Evolutionary conservation across 257 asterid species (phyloP), one percentile per base, ranked within the genome.

Genomic region (Ocimum tenuiflorum): DNA sequence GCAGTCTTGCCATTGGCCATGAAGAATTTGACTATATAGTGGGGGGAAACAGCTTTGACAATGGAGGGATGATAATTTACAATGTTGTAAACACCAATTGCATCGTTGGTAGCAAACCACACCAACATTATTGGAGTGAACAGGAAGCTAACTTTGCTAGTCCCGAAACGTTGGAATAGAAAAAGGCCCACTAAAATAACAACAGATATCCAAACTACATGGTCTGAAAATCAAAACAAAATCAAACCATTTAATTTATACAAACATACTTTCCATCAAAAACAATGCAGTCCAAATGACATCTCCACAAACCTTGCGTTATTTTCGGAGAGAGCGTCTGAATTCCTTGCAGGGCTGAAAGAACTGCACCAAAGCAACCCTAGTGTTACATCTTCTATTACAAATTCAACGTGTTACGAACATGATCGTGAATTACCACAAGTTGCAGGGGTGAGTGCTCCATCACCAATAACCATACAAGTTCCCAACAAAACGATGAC

Each of bases 381-480:
- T 33, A 13, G 12, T 48, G 27, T 53, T 12, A 13, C 31, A 58
- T 3, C 41, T 58, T 11, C 15, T 56, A 17, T 14, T 56, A 6
- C 23, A 29, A 33, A n/a, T n/a, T n/a, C n/a, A n/a, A n/a, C n/a
- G n/a, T n/a, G n/a, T n/a, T n/a, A n/a, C n/a, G n/a, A n/a, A n/a
- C n/a, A 17, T 9, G 1, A 11, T 1, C 35, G 0, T 8, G 11
- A 33, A 1, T 71, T 71, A 85, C 91, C 89, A 72, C 89, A 79
- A 69, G 95, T 86, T 29, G 96, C 90, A 5, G 96, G 95, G 9
- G 95, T 88, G 22, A 88, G 84, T 33, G 88, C 89, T 57, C 96
- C 96, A 82, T 84, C 96, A 8, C 94, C 91, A 27, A 84, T 88
- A 24, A 85, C 94, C 95, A 87, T 87, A 79, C 92, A 88, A 49